Conservation (phyloP, 2,329 filamentous ascomycete species). For the Cryphonectria parasitica region DNA sequence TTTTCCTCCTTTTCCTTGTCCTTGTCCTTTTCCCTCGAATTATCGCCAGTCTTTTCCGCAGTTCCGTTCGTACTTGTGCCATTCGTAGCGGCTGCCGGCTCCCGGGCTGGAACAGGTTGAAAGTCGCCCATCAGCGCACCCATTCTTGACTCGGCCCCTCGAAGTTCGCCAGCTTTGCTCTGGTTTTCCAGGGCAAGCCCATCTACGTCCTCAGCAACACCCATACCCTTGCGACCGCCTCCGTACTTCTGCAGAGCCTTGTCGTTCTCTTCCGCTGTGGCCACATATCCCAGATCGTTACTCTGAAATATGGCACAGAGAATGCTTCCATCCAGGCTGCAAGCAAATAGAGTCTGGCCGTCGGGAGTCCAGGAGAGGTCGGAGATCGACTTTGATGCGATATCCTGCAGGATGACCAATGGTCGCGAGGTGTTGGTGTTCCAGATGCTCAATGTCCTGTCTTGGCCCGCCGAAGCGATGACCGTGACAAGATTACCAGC, state of each 20-base stretch:
- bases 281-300: slow-evolving; percentile 88
- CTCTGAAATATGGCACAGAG: slow-evolving; percentile 80
- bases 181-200: slow-evolving; percentile 85
- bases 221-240: slow-evolving; percentile 82
- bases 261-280: slow-evolving; percentile 85
- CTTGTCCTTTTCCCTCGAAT: slow-evolving; percentile 35
- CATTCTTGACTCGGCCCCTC: slow-evolving; percentile 92
- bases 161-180: slow-evolving; percentile 88
- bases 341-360: slow-evolving; percentile 82
- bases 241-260: slow-evolving; percentile 93
- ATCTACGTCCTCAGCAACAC: slow-evolving; percentile 90
- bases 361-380: slow-evolving; percentile 94
- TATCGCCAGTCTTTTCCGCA: slow-evolving; percentile 31
- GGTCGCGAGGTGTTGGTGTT: slow-evolving; percentile 94
- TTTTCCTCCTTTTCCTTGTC: slow-evolving; percentile 46
- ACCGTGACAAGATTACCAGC: slow-evolving; percentile 74
- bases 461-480: slow-evolving; percentile 94
- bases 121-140: slow-evolving; percentile 96
- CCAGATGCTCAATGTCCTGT: slow-evolving; percentile 96
- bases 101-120: slow-evolving; percentile 51
- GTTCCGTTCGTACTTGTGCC: slow-evolving; percentile 37
- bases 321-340: slow-evolving; percentile 88
- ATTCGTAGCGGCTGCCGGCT: slow-evolving; percentile 45
- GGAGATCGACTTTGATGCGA: slow-evolving; percentile 89
- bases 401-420: slow-evolving; percentile 85